Percentiles rank a stretch among this genome's conserved stretches.
phyloP scores from a whole-genome alignment of 2,329 filamentous ascomycete genomes.

The Phaeosphaeria sp. region DNA sequence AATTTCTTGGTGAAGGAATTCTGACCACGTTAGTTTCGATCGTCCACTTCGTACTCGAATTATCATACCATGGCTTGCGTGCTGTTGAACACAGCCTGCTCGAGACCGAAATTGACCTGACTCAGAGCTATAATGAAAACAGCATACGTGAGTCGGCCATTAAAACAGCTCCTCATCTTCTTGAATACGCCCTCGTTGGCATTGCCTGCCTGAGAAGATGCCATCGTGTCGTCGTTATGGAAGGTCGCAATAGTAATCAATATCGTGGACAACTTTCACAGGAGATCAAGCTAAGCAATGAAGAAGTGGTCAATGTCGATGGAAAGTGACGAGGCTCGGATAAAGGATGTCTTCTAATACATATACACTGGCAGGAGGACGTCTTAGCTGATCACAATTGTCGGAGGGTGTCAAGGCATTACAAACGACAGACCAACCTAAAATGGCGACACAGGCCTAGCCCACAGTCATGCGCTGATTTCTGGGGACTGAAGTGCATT shows the following conservation, averaged over 20 bases:
- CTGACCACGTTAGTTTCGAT: too few species aligned
- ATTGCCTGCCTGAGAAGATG: background rate
- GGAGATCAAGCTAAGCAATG: too few species aligned
- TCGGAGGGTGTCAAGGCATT: background rate
- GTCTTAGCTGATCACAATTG: background rate
- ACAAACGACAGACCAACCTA: background rate
- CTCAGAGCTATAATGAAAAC: background rate
- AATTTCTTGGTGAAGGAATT: background rate
- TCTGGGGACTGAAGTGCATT: background rate
- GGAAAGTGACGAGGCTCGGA: background rate
- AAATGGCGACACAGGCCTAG: background rate
- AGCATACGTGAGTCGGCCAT: background rate
- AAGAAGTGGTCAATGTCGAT: background rate
- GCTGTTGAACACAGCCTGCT: background rate
- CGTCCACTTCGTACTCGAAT: too few species aligned
- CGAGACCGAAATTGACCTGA: background rate
- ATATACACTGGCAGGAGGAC: background rate
- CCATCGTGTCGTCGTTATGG: background rate
- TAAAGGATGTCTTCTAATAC: background rate
- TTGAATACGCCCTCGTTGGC: background rate
- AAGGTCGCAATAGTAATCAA: too few species aligned
- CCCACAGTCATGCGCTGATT: background rate
- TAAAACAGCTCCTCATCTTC: background rate
- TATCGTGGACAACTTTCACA: too few species aligned
- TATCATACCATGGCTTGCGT: background rate